Evolutionary conservation across 2,329 filamentous ascomycete genomes (phyloP), one percentile per base, ranked within the genome.

Genomic region (Sporothrix euskadiensis): DNA sequence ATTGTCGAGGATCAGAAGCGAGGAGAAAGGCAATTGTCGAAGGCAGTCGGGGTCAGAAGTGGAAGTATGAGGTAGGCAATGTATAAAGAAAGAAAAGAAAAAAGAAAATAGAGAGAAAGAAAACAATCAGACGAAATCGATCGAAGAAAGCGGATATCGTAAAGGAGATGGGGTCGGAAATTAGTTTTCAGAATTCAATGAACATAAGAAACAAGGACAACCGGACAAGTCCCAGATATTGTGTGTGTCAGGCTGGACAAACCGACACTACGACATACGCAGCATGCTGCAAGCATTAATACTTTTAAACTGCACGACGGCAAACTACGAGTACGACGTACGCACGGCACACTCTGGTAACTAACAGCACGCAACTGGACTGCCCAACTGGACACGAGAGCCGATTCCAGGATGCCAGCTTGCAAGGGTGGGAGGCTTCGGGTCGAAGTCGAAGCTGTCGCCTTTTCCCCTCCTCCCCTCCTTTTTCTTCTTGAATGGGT

Each of bases 381-480:
- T 44, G 59, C 35, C 59, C 10, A 65, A 65, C n/a, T 5, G 35
- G 19, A 65, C 35, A 44, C 19, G 39, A 65, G 39, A 26, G 30
- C n/a, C 19, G 39, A 30, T 41, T 32, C 59, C 6, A 41, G 19
- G 59, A 63, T 47, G n/a, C 35, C 39, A 22, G n/a, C 10, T 16
- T 30, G 22, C 4, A 47, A 3, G 10, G 39, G 47, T n/a, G 57
- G 19, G 59, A 63, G 9, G 39, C 39, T n/a, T 26, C 26, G 26
- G 26, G 26, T 26, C 8, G 63, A 22, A 9, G 22, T 7, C 2
- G 22, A 22, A 66, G 65, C 44, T 52, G 65, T 68, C 22, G 65
- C 61, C 61, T 65, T 65, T 61, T 39, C 47, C 47, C n/a, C 16
- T 52, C 47, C n/a, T 35, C 44, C 65, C 65, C 44, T 52, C 65